Base-by-base conservation (phyloP, 345 rosid species). In the Stellera chamaejasme region DNA sequence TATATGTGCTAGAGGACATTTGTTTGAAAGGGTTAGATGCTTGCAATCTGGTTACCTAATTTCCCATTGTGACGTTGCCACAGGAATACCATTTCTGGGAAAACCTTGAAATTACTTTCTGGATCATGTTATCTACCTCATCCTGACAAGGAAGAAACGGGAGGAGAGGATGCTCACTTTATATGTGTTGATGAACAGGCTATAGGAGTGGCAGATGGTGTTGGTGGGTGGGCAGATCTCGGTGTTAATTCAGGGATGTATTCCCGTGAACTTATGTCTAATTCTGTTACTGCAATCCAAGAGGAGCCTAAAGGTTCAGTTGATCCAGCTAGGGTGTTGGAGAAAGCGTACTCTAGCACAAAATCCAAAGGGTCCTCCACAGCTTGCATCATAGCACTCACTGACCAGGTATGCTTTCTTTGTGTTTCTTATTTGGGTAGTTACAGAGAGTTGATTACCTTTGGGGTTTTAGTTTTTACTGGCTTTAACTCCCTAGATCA, bases 91-190 rank as follows among this genome's bases (percentile, higher is more conserved):
- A 57, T 76, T 43, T 45, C 70, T 44, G 68, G 75, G 11, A 84
- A 80, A 69, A 71, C 72, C 8, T 57, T 87, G 74, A 87, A 80
- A 79, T 78, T 93, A 56, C 69, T 84, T 50, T 93, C 99, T 6
- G 99, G 90, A 47, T 89, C 96, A 0, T 93, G 90, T 75, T 93
- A 72, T 69, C 71, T 93, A 47, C 99, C 99, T 1, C 97, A 93
- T 87, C 99, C 99, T 63, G 99, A 89, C 63, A 93, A 93, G 78
- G 99, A 89, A 69, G 90, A 80, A 45, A 89, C 97, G 14, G 99
- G 99, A n/a, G 99, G 99, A 53, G 99, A 93, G 71, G 99, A 93
- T 83, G 99, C 99, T 14, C 99, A 93, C 64, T 93, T 93, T 60
- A 79, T 93, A 27, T 89, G 95, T 66, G 42, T 76, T 11, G 87